A percentile compares a stretch with the other conserved stretches of the same genome.
Conservation (phyloP, 495 filamentous ascomycete genomes). For the Neurospora intermedia region DNA sequence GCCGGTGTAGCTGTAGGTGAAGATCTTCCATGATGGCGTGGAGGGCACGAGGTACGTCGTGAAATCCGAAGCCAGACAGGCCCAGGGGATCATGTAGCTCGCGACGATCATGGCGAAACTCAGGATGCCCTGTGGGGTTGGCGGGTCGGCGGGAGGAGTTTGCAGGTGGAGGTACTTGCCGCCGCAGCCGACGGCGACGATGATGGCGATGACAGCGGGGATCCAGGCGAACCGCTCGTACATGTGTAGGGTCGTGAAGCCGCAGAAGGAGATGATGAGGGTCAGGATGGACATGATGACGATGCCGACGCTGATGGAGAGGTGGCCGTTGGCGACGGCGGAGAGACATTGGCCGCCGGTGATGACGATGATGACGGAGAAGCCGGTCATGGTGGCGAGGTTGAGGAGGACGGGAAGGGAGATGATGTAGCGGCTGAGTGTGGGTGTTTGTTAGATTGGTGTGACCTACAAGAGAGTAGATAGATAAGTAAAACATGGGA, state of each 20-base stretch:
- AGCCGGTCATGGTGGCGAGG: conserved; percentile 37
- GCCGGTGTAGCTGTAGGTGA: conserved; percentile 36
- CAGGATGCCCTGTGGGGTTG: conserved; percentile 20
- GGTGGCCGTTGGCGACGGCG: conserved; percentile 37
- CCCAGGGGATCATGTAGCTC: conserved; percentile 37
- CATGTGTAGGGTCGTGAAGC: conserved; percentile 44
- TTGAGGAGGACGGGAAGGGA: conserved; percentile 39
- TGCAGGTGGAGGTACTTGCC: conserved; percentile 25
- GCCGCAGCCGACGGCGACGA: conserved; percentile 19
- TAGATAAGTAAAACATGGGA: neutral
- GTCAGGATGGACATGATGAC: conserved; percentile 43
- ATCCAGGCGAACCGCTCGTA: conserved; percentile 57
- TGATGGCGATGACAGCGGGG: conserved; percentile 39
- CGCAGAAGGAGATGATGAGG: conserved; percentile 49
- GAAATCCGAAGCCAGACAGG: conserved; percentile 35
- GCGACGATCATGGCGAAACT: conserved; percentile 36
- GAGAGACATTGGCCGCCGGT: conserved; percentile 40
- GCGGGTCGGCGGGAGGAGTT: conserved; percentile 13
- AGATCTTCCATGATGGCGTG: conserved; percentile 35
- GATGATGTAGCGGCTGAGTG: conserved; percentile 28
- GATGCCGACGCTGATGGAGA: conserved; percentile 37
- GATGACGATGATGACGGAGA: conserved; percentile 37
- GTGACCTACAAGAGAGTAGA: neutral
- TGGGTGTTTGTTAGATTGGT: neutral
- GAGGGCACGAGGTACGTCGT: conserved; percentile 38